Conservation (phyloP, 2,329 filamentous ascomycete species). For the Thelonectria rubi region DNA sequence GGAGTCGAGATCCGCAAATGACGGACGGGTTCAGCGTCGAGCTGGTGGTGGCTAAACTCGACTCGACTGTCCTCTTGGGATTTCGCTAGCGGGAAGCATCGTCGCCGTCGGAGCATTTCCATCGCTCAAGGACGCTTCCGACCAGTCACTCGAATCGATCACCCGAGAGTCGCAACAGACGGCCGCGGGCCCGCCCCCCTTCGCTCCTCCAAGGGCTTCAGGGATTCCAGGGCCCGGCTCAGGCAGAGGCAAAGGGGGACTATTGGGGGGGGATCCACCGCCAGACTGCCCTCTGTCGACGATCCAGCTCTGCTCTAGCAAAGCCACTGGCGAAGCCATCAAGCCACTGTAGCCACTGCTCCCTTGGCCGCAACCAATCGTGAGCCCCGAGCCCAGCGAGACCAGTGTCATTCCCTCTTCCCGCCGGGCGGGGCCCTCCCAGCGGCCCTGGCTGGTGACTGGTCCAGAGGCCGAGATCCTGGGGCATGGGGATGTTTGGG, state of each 20-base stretch:
- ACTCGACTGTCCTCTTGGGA: too few species aligned
- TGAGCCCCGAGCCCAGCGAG: background rate
- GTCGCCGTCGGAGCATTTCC: constrained; percentile 22
- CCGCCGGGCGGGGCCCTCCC: background rate
- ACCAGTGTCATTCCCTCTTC: background rate
- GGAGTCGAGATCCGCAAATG: constrained; percentile 22
- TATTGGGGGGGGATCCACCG: too few species aligned
- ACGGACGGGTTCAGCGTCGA: too few species aligned
- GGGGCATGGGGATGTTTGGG: background rate
- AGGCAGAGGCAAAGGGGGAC: background rate
- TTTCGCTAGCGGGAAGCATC: too few species aligned
- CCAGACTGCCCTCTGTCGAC: too few species aligned
- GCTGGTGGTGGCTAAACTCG: too few species aligned
- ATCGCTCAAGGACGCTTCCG: constrained; percentile 9
- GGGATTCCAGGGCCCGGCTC: background rate
- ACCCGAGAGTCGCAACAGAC: constrained; percentile 10
- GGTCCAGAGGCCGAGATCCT: background rate
- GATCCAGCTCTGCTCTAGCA: background rate
- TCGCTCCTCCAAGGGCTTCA: background rate
- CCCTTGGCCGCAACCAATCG: background rate
- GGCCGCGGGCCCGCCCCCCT: too few species aligned
- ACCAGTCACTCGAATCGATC: constrained; percentile 21
- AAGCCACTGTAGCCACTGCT: background rate
- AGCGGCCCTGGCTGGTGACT: background rate
- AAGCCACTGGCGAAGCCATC: background rate